Evolutionary conservation across 805 yeast genomes (phyloP).

Genomic region (Candida sanyiensis): DNA sequence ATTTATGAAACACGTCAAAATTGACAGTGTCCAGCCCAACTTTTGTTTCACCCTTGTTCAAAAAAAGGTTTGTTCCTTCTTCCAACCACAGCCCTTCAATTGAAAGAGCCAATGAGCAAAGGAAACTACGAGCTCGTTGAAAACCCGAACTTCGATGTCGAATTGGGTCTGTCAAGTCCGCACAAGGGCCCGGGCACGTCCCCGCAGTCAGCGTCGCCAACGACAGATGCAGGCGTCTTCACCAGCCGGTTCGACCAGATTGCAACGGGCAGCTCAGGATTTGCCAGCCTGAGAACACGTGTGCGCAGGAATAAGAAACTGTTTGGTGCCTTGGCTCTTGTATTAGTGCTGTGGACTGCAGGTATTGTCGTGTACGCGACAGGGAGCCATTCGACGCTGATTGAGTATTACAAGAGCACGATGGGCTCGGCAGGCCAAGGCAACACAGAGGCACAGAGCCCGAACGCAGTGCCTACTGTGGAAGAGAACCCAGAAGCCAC

Average conservation of each 20-base stretch:
- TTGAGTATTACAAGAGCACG: slow-evolving; percentile 21
- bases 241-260: slow-evolving; percentile 17
- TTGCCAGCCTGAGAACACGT: slow-evolving; percentile 8
- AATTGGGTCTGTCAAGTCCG: slow-evolving; percentile 2
- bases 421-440: slow-evolving; percentile 10
- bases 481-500: slow-evolving; percentile 4
- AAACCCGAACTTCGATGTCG: slow-evolving; percentile 11
- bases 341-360: slow-evolving; percentile 14
- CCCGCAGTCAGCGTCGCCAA: slow-evolving; percentile 3
- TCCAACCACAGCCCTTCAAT: background rate
- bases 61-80: background rate
- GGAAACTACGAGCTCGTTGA: slow-evolving; percentile 21
- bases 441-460: slow-evolving; percentile 10
- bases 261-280: background rate
- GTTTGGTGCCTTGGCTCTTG: slow-evolving; percentile 7
- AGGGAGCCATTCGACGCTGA: slow-evolving; percentile 13
- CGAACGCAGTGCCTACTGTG: slow-evolving; percentile 5
- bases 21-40: no score
- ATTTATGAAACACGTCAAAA: no score
- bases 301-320: slow-evolving; percentile 14
- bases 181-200: background rate
- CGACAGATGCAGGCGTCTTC: slow-evolving; percentile 9
- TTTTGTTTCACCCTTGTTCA: no score
- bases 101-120: background rate
- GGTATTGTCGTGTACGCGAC: slow-evolving; percentile 15